Evolutionary conservation across 306 rosid species (phyloP).

Genomic region (Vigna trinervia): DNA sequence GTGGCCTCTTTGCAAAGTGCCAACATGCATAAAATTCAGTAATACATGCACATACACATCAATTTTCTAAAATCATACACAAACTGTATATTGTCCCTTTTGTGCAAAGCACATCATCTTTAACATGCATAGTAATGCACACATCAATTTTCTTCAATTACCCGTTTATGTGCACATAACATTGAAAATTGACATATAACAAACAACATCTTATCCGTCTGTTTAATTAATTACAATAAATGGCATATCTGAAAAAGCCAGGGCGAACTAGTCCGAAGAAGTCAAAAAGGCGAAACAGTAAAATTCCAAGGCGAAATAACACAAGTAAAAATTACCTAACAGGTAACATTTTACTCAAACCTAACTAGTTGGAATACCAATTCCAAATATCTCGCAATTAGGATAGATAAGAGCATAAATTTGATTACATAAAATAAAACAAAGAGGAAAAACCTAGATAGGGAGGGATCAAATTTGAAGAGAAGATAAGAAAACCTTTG

Average conservation of each 20-base stretch:
- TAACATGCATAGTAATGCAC: background rate
- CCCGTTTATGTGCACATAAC: background rate
- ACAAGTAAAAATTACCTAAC: background rate
- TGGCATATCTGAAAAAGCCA: conserved; percentile 9
- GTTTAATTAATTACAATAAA: conserved; percentile 1
- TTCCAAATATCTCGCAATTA: background rate
- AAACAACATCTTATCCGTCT: background rate
- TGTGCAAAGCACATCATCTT: background rate
- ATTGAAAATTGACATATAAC: background rate
- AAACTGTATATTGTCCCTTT: background rate
- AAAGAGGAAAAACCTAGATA: conserved; percentile 2
- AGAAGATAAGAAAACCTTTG: conserved; percentile 63
- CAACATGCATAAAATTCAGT: background rate
- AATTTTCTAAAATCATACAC: background rate
- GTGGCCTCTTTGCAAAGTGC: background rate
- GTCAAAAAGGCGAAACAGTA: conserved; percentile 30
- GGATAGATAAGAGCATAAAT: background rate
- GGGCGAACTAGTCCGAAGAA: conserved; percentile 36
- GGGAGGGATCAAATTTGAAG: background rate
- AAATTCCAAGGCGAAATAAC: conserved; percentile 8
- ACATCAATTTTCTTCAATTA: background rate
- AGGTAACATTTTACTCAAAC: background rate
- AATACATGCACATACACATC: background rate
- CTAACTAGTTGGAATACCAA: conserved; percentile 34
- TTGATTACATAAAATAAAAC: background rate